Evolutionary conservation across 768 basidiomycete genomes (phyloP), one percentile per base, ranked within the genome.

Genomic region (Agrocybe pediades): DNA sequence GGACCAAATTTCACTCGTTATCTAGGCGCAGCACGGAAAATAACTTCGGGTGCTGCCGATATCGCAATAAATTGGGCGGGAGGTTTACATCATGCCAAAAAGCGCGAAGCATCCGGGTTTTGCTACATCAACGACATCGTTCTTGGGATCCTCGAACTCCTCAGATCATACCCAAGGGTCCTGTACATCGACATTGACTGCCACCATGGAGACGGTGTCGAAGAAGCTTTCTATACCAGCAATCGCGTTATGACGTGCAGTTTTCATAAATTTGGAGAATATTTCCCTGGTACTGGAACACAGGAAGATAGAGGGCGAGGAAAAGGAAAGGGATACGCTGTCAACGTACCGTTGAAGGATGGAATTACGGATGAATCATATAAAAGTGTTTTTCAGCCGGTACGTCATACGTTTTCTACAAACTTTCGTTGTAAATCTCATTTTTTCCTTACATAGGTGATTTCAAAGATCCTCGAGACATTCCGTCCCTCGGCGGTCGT

Each of bases 71-170:
- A 98, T 72, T 98, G 95, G 97, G 94, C 97, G 0, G 97, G 97
- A 8, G 97, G 97, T 2, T 80, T 99, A 3, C 97, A 99, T 71
- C 97, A 99, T 69, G 97, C 97, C n/a, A 99, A 99, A 75, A 98
- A 98, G 69, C 84, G 91, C 51, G 97, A 98, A 74, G 97, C 96
- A 0, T 92, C 90, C 6, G 97, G 97, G 13, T 99, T 99, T 73
- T 99, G 97, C 78, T 99, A 98, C 76, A 88, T 98, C 72, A 99
- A 99, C 70, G 92, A 95, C 70, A 99, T 98, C 67, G 95, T 97
- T 0, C 86, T 98, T 21, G 89, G 86, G 41, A 96, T 97, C 33
- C 80, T 99, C 44, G 96, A 97, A 69, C 85, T 99, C 7, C 75
- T 96, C n/a, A 84, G 95, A 60, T 83, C 77, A 51, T 85, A 85